A percentile compares a stretch with the other conserved stretches of the same genome.
phyloP scores from a whole-genome alignment of 2,329 filamentous ascomycete species.

The Tolypocladium tundrense region DNA sequence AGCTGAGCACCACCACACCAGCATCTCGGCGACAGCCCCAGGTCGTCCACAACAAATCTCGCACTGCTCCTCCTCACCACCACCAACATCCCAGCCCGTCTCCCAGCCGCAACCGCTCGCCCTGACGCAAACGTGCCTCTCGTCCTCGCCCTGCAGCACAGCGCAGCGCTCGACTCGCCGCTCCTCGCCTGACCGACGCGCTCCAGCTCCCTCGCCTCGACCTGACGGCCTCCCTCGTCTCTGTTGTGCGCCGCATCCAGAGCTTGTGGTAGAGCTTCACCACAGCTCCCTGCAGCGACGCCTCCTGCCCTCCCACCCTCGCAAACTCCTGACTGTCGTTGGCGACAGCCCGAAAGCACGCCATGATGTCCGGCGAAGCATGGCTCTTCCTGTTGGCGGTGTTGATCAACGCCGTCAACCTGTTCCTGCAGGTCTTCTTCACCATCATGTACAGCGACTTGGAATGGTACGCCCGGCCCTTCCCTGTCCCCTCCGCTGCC shows the following conservation, averaged over 20 bases:
- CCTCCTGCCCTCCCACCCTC: conserved; percentile 2
- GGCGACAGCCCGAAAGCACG: conserved; percentile 14
- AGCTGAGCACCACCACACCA: neutral
- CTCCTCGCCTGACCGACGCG: too few species aligned
- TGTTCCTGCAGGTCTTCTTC: conserved; percentile 99
- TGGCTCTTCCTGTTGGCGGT: conserved; percentile 98
- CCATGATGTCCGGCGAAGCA: conserved; percentile 85
- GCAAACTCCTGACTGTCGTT: neutral
- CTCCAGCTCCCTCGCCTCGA: neutral
- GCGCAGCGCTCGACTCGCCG: neutral
- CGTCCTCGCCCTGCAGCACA: neutral
- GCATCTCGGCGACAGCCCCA: neutral
- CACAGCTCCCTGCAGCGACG: conserved; percentile 10
- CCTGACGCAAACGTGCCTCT: neutral
- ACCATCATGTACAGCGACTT: conserved; percentile 99
- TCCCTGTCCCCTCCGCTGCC: neutral
- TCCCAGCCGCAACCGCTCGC: neutral
- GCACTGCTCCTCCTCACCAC: neutral
- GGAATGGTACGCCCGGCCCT: conserved; percentile 74
- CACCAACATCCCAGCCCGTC: neutral
- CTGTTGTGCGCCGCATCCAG: neutral
- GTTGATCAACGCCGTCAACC: conserved; percentile 98
- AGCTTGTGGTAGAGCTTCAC: conserved; percentile 17
- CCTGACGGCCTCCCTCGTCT: neutral
- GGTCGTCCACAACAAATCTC: neutral